Conservation (phyloP, 1,284 basidiomycete genomes). For the Rhodotorula sp. region DNA sequence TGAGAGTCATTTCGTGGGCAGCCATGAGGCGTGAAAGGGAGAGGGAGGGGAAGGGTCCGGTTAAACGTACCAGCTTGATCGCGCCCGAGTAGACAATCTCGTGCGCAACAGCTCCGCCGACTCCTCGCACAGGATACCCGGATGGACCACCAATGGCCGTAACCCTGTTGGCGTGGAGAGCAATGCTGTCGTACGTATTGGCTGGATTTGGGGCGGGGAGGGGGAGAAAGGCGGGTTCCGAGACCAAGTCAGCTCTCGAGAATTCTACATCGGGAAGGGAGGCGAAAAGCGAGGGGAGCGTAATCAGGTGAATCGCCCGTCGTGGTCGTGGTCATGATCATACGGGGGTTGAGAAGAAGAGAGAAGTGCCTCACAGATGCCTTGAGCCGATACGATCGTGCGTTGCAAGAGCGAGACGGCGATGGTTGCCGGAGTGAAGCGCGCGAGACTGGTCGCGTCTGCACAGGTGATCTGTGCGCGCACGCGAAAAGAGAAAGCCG, state of each 20-base stretch:
- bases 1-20: not conserved
- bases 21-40: not conserved
- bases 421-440: constrained; percentile 13
- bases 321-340: too few relatives aligned
- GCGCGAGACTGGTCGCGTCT: constrained; percentile 13
- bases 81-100: constrained; percentile 5
- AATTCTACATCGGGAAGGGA: not conserved
- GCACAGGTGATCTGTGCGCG: constrained; percentile 22
- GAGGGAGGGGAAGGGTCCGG: too few relatives aligned
- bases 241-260: not conserved
- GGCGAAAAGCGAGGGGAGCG: not conserved
- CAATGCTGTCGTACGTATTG: constrained; percentile 6
- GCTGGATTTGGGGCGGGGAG: not conserved
- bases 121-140: not conserved
- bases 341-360: not conserved
- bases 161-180: not conserved
- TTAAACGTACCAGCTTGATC: not conserved
- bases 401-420: constrained; percentile 31
- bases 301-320: too few relatives aligned
- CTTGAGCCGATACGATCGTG: constrained; percentile 26
- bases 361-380: constrained; percentile 14
- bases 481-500: not conserved
- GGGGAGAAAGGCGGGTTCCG: too few relatives aligned
- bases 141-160: not conserved
- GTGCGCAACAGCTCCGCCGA: constrained; percentile 2